A percentile compares a stretch with the other conserved stretches of the same genome.
Evolutionary conservation across 768 basidiomycete genomes (phyloP).

Genomic region (Collybia nuda): DNA sequence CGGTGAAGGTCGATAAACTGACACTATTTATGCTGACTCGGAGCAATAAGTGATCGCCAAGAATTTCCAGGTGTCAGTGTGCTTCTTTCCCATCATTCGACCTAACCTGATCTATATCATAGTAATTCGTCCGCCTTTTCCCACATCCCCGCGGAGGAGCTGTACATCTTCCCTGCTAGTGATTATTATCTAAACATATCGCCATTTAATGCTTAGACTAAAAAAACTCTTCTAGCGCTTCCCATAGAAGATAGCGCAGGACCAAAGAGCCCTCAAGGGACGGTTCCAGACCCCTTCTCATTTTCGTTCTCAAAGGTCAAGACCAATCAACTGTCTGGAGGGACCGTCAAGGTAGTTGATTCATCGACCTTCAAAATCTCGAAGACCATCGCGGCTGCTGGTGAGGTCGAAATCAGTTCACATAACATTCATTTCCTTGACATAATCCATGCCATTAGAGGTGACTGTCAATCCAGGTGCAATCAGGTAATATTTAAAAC

Average conservation of each 20-base stretch:
- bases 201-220: background rate
- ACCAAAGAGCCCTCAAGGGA: slow-evolving; percentile 43
- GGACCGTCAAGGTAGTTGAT: slow-evolving; percentile 51
- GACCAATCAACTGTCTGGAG: slow-evolving; percentile 43
- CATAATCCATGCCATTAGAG: slow-evolving; percentile 23
- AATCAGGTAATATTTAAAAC: slow-evolving; percentile 35
- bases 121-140: slow-evolving; percentile 36
- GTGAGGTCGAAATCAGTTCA: slow-evolving; percentile 4
- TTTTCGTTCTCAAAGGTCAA: slow-evolving; percentile 47
- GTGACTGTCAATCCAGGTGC: slow-evolving; percentile 58
- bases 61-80: slow-evolving; percentile 42
- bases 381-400: slow-evolving; percentile 51
- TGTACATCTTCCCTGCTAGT: slow-evolving; percentile 55
- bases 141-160: slow-evolving; percentile 41
- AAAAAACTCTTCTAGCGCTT: slow-evolving; percentile 21
- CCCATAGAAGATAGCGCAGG: slow-evolving; percentile 32
- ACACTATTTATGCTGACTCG: background rate
- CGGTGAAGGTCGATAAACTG: background rate
- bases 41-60: slow-evolving; percentile 41
- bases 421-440: background rate
- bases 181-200: slow-evolving; percentile 3
- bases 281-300: slow-evolving; percentile 42
- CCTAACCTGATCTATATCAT: background rate
- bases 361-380: slow-evolving; percentile 51
- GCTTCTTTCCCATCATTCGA: too few relatives aligned